Base-by-base conservation (phyloP, 805 yeast genomes). In the Candida adriatica region DNA sequence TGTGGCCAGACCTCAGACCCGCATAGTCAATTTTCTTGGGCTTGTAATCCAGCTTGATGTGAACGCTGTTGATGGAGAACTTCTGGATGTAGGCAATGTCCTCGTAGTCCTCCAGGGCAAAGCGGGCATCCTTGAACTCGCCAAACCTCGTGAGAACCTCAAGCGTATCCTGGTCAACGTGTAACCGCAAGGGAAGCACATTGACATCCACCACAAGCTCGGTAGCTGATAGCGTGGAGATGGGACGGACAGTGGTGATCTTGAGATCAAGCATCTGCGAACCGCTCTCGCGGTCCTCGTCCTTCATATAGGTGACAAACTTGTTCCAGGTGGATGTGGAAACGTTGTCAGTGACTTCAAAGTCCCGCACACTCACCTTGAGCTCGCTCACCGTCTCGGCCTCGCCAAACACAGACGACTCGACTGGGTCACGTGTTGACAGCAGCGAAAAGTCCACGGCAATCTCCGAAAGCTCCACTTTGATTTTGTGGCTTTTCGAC, bases 291-390 rank as follows among this genome's bases (percentile, higher is more conserved):
- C 90, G 61, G 18, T 76, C 85, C 16, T 76, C 69, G 29, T 73
- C 75, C 37, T 75, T 68, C 71, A 81, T 66, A 42, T 77, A 72
- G 1, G 88, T 75, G 18, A 78, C 63, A 53, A 87, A 77, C 58
- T 81, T 82, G 45, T 86, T 83, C 96, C 96, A 90, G 0, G 94
- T 80, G 0, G 96, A 90, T 0, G 87, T 73, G 1, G 86, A 79
- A 2, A 88, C 76, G 48, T 84, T 81, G 53, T 88, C 96, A 32
- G 72, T 59, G 3, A 86, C 62, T 30, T 72, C 76, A 27, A 84
- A 58, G 24, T 75, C 72, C 7, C 66, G 66, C 4, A 81, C 58
- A 10, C 59, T 54, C 2, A 85, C 26, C 10, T 60, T 67, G 9
- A 79, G 53, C 6, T 63, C 57, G 46, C 66, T 77, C 9, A 80